Percentiles rank a stretch among this genome's conserved stretches.
phyloP scores from a whole-genome alignment of 2,329 filamentous ascomycete genomes.

The Nemania bipapillata region DNA sequence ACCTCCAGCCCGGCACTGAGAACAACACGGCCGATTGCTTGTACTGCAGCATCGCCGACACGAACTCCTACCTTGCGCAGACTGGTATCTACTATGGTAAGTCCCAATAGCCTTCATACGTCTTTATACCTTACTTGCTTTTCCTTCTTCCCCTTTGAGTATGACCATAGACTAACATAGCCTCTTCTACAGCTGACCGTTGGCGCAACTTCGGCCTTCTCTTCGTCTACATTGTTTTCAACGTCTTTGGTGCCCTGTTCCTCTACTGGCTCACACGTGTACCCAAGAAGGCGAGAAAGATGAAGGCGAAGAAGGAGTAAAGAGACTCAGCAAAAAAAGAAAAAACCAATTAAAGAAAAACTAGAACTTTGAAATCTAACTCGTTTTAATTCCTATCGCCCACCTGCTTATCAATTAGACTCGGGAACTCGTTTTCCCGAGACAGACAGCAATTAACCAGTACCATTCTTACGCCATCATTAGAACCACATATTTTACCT shows the following conservation, averaged over 20 bases:
- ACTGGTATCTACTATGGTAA: constrained; percentile 58
- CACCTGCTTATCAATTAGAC: not conserved
- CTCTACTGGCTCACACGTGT: constrained; percentile 64
- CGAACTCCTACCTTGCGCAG: constrained; percentile 53
- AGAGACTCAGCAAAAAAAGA: constrained; percentile 20
- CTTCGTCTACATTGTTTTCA: constrained; percentile 66
- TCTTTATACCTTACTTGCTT: not conserved
- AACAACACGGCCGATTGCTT: constrained; percentile 58
- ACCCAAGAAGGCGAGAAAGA: constrained; percentile 54
- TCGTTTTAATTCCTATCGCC: not conserved
- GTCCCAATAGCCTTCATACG: constrained; percentile 20
- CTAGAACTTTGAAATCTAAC: not conserved
- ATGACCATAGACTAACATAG: constrained; percentile 29
- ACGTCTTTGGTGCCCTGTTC: constrained; percentile 62
- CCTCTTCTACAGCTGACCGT: constrained; percentile 51
- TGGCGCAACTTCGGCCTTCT: constrained; percentile 69
- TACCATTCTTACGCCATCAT: constrained; percentile 14
- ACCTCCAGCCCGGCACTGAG: constrained; percentile 52
- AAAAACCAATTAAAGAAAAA: not conserved
- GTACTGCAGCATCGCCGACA: constrained; percentile 55
- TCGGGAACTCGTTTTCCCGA: not conserved
- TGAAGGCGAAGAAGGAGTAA: constrained; percentile 47
- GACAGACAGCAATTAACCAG: not conserved
- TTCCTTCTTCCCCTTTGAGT: not conserved
- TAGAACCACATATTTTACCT: constrained; percentile 13